These are phyloP conservation scores for Cyberlindnera bimundalis DNA, from an alignment of 805 yeast genomes.

Conservation along the genomic window DNA sequence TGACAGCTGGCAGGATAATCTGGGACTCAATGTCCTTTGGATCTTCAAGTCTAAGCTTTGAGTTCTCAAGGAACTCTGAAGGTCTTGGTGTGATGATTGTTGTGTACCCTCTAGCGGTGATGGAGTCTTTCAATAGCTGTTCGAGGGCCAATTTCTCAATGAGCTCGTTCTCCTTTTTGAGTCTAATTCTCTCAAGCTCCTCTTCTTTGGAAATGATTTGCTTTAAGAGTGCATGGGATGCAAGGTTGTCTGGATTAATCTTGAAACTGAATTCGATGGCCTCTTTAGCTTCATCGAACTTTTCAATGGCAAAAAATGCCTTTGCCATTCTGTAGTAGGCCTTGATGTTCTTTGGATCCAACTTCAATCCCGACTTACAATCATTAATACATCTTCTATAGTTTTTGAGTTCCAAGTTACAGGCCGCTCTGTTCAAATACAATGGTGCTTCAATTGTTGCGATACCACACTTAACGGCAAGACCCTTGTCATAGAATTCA, in stretches of 20 bases:
- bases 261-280: slow-evolving; percentile 62
- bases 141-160: slow-evolving; percentile 40
- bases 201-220: slow-evolving; percentile 40
- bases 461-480: slow-evolving; percentile 64
- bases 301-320: slow-evolving; percentile 69
- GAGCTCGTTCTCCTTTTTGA: slow-evolving; percentile 30
- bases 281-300: slow-evolving; percentile 67
- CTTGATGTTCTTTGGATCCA: slow-evolving; percentile 70
- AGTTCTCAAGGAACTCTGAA: slow-evolving; percentile 51
- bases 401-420: slow-evolving; percentile 81
- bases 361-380: slow-evolving; percentile 63
- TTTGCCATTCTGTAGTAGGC: slow-evolving; percentile 83
- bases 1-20: slow-evolving; percentile 74
- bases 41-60: slow-evolving; percentile 58
- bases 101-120: slow-evolving; percentile 54
- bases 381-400: slow-evolving; percentile 85
- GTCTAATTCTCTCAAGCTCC: slow-evolving; percentile 29
- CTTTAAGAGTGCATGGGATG: slow-evolving; percentile 45
- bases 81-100: slow-evolving; percentile 50
- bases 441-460: slow-evolving; percentile 56
- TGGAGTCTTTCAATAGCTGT: slow-evolving; percentile 52
- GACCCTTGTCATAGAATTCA: slow-evolving; percentile 73
- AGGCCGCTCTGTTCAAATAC: slow-evolving; percentile 82
- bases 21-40: slow-evolving; percentile 69
- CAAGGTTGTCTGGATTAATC: slow-evolving; percentile 56